Base-by-base conservation (phyloP, 805 yeast species). In the Cyberlindnera mycetangii region DNA sequence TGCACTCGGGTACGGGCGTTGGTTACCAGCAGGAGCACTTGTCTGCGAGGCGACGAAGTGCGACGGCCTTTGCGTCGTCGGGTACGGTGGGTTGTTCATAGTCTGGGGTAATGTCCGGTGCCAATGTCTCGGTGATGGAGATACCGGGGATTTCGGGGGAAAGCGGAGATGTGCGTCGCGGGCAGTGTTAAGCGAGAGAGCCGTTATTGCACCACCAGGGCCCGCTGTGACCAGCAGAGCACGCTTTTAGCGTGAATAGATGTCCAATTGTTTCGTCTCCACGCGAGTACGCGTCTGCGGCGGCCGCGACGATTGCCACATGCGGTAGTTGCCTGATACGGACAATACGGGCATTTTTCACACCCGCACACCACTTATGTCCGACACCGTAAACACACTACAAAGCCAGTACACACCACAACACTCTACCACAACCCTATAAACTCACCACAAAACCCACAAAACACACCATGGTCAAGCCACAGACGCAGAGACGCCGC, bases 401-500 rank as follows among this genome's bases (percentile, higher is more conserved):
- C n/a, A 12, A 14, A 8, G n/a, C 35, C 22, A 32, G 14, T 15
- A 32, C n/a, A 19, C 18, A 24, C 28, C 12, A 9, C 32, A 30
- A 7, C 18, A 30, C 11, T 15, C 5, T 4, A 30, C n/a, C 11
- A 17, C 6, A 17, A 11, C 34, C 32, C 10, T 14, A 30, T 12
- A n/a, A 31, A 5, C 15, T 15, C 11, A 15, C 34, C 15, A 31
- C 15, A 31, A 8, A 16, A 20, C 11, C 15, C 6, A 31, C 19
- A 28, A 12, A 15, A 14, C 4, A 17, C 15, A 41, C 18, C 8
- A 57, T 57, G 61, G 61, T 47, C 17, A 57, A 52, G 19, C 56
- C 62, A 27, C 49, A 49, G 28, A 53, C 62, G 2, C 54, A 49
- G 2, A 54, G 44, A 40, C 54, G 60, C 17, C 55, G 62, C 14